Evolutionary conservation across 768 basidiomycete genomes (phyloP).

Genomic region (Calocera cornea): DNA sequence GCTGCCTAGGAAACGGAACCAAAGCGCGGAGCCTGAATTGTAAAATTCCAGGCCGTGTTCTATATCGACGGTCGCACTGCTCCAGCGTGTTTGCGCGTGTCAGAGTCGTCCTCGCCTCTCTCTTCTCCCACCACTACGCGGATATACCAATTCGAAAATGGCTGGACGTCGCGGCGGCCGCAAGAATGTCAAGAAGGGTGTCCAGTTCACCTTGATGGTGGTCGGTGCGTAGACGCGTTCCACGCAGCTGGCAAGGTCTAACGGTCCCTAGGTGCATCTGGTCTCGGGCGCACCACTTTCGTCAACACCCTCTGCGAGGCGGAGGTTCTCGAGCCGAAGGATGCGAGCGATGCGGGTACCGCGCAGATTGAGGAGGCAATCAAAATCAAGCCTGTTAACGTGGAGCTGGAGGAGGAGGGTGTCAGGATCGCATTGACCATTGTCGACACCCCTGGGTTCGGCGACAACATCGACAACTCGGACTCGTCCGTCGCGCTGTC

Average conservation of each 20-base stretch:
- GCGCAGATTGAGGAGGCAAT: conserved; percentile 91
- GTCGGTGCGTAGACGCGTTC: conserved; percentile 53
- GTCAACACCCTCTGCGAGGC: conserved; percentile 99
- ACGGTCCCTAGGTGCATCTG: conserved; percentile 65
- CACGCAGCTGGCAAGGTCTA: neutral
- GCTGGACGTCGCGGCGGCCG: conserved; percentile 17
- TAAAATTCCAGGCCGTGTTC: conserved; percentile 6
- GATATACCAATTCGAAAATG: conserved; percentile 7
- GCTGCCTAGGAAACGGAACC: neutral
- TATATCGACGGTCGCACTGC: neutral
- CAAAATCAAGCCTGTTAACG: conserved; percentile 85
- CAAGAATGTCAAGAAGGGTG: conserved; percentile 91
- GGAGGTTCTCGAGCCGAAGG: conserved; percentile 78
- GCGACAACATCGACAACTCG: conserved; percentile 98
- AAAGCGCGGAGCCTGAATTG: neutral
- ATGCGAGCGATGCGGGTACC: conserved; percentile 68
- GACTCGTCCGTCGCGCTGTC: conserved; percentile 58
- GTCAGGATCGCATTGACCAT: conserved; percentile 96
- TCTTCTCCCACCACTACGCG: conserved; percentile 1
- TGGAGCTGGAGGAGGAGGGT: conserved; percentile 97
- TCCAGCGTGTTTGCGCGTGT: conserved; percentile 1
- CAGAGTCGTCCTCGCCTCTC: conserved; percentile 3
- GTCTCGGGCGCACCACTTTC: conserved; percentile 94
- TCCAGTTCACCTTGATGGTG: conserved; percentile 96
- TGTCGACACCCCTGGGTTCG: conserved; percentile 97